Evolutionary conservation across 1,284 basidiomycete genomes (phyloP), one percentile per base, ranked within the genome.

Genomic region (Mycosarcoma mackinlayi): DNA sequence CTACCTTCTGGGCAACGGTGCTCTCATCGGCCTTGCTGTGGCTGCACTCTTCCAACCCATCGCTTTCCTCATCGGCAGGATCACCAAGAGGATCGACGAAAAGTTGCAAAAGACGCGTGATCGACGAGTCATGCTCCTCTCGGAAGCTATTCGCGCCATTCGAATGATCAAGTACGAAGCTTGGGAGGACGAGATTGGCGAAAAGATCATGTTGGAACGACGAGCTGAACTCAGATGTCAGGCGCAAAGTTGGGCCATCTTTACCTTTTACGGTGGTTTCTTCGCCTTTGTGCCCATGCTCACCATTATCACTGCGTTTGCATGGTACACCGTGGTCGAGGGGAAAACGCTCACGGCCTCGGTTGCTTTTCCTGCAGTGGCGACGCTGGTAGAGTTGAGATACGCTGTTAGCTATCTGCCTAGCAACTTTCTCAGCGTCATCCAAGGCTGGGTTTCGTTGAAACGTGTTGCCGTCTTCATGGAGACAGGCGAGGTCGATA

Each of bases 381-480:
- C 69, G 14, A 60, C 65, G 30, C 28, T 75, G 34, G 39, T 54
- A n/a, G 64, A 70, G 44, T 39, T 75, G 27, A 42, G 64, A 10
- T 68, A 39, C 11, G 62, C 73, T 3, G 48, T 72, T 2, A 72
- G 51, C 21, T 53, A 66, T 21, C 31, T 75, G 31, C 73, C 73
- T 1, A 56, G 38, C 31, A 58, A 55, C 37, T 57, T 75, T 28
- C 27, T 62, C 25, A 49, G 19, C 6, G 49, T 79, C 6, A 70
- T 85, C 6, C 81, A 92, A 87, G 87, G 90, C 0, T 86, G 88
- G 33, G 90, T 94, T 2, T 88, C 91, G 0, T 81, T 94, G 28
- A 87, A 92, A 52, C 89, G 93, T 48, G 91, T 94, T 48, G 87
- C 90, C 11, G 88, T 87, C 1, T 94, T 90, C 81, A 86, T 94